Conservation (phyloP, 805 yeast genomes). For the Ogataea henricii region DNA sequence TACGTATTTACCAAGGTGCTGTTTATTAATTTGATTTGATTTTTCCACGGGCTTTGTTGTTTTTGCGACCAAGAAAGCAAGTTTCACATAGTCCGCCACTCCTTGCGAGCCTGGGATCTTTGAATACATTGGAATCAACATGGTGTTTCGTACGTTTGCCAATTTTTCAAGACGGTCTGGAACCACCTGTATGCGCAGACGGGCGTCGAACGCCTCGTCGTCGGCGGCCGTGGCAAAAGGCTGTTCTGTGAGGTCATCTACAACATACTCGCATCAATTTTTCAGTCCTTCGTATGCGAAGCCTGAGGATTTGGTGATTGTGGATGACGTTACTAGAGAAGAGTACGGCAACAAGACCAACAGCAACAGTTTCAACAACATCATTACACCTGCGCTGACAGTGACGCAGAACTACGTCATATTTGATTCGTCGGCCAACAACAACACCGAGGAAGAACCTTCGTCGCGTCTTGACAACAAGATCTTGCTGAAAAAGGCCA, state of each 20-base stretch:
- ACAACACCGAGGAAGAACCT: conserved; percentile 20
- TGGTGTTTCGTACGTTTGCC: conserved; percentile 35
- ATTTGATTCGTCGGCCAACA: conserved; percentile 27
- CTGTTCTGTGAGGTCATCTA: neutral
- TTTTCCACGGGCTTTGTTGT: no score
- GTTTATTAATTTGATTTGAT: no score
- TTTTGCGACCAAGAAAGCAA: no score
- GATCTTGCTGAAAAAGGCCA: conserved; percentile 29
- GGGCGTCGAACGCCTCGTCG: conserved; percentile 14
- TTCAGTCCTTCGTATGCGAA: conserved; percentile 38
- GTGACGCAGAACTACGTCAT: conserved; percentile 34
- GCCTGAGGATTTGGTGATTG: conserved; percentile 29
- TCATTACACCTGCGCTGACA: conserved; percentile 29
- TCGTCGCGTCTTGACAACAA: conserved; percentile 14
- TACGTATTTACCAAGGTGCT: no score
- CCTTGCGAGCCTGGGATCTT: neutral
- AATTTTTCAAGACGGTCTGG: conserved; percentile 29
- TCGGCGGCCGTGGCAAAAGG: conserved; percentile 12
- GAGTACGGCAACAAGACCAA: conserved; percentile 23
- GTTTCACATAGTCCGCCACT: neutral
- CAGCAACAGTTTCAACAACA: conserved; percentile 21
- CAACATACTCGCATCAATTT: conserved; percentile 31
- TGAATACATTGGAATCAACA: no score
- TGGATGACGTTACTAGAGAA: conserved; percentile 31
- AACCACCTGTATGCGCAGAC: conserved; percentile 14